Base-by-base conservation (phyloP, 176 grass and related monocot genomes). In the Oryza glaberrima region DNA sequence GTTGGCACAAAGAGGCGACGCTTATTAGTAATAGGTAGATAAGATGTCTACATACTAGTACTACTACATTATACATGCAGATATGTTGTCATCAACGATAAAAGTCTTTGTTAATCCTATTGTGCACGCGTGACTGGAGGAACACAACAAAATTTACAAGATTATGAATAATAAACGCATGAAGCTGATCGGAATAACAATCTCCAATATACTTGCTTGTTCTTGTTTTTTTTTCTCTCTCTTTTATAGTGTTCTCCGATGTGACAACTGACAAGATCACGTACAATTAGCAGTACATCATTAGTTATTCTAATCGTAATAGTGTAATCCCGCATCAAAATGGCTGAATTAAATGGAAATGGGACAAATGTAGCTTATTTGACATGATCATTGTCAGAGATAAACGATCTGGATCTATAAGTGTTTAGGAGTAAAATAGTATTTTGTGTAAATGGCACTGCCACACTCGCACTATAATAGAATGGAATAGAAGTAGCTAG, bases 61-160 rank as follows among this genome's bases (percentile, higher is more conserved):
- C 43, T 44, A 44, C 43, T 10, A 44, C n/a, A 48, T 49, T 28
- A 20, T 52, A 11, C 46, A 52, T 52, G 3, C 14, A 28, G 8
- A 54, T 51, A 34, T 19, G 46, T 34, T 52, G 72, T 75, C 46
- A 25, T 75, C 25, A 75, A 73, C 46, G 13, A 17, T 52, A 15
- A 58, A 58, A 20, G 6, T 15, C 25, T 4, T 26, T 17, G 1
- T 52, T 49, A 34, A 34, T 52, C 34, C 15, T 52, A 52, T 19
- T 48, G 25, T 75, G 72, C 72, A 52, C 17, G 72, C 30, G 72
- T 75, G 46, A 75, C 7, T 47, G 14, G 6, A 54, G 14, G 14
- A 52, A 75, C 70, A 26, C 46, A 75, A 52, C 72, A 49, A 74
- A 73, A 51, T 45, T 7, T 45, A 72, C 72, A 52, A 34, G 25